phyloP scores from a whole-genome alignment of 306 rosid genomes.

The Vigna radiata region DNA sequence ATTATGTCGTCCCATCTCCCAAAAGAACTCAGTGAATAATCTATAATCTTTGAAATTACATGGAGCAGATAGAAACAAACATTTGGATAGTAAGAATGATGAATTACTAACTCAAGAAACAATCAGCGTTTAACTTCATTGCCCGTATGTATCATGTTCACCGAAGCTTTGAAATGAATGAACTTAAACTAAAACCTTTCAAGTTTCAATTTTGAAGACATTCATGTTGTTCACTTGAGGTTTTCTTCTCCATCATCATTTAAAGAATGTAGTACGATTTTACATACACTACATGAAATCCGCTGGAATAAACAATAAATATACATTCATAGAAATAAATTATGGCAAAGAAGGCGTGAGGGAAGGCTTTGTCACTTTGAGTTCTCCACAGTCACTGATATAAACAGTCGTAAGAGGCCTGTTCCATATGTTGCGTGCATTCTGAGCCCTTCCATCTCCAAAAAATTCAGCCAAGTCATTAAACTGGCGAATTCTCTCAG shows the following conservation, averaged over 20 bases:
- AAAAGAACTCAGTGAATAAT: background rate
- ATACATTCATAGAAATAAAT: slow-evolving; percentile 39
- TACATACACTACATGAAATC: slow-evolving; percentile 44
- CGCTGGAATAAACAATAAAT: slow-evolving; percentile 14
- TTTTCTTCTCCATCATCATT: slow-evolving; percentile 10
- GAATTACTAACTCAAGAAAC: background rate
- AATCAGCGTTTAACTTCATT: slow-evolving; percentile 1
- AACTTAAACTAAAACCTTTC: background rate
- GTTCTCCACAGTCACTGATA: slow-evolving; percentile 88
- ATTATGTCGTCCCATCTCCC: background rate
- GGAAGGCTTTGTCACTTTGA: slow-evolving; percentile 86
- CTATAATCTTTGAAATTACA: background rate
- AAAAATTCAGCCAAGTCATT: slow-evolving; percentile 82
- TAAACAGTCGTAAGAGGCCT: slow-evolving; percentile 79
- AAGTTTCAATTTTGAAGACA: slow-evolving; percentile 5
- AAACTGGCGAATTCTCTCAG: slow-evolving; percentile 83
- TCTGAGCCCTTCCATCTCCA: slow-evolving; percentile 89
- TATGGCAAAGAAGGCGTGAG: slow-evolving; percentile 83
- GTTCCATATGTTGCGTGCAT: slow-evolving; percentile 86
- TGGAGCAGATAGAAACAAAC: background rate
- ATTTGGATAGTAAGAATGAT: slow-evolving; percentile 4
- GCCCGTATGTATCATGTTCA: slow-evolving; percentile 10
- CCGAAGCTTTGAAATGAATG: slow-evolving; percentile 10
- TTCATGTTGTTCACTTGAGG: background rate
- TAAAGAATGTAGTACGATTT: slow-evolving; percentile 42